Evolutionary conservation across 2,329 filamentous ascomycete species (phyloP).

Genomic region (Curvularia verruculosa): DNA sequence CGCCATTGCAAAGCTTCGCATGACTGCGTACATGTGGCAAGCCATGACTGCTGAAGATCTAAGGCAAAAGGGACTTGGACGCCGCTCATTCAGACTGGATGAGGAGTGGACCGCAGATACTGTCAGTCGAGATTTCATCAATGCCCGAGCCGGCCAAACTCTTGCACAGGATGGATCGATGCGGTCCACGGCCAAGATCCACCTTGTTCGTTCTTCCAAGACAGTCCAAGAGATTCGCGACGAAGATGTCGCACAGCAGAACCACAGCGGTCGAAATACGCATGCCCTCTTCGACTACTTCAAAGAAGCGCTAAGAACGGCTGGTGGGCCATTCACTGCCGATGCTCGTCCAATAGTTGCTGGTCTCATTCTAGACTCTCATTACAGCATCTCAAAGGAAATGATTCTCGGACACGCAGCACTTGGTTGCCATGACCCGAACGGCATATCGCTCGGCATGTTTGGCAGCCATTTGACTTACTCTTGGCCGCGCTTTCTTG

Average conservation of each 20-base stretch:
- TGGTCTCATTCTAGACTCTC: constrained; percentile 40
- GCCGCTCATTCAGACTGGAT: constrained; percentile 41
- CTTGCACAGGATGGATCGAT: constrained; percentile 26
- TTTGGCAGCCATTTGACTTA: constrained; percentile 39
- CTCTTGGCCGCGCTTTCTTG: constrained; percentile 40
- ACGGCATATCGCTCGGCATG: constrained; percentile 36
- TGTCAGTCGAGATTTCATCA: constrained; percentile 29
- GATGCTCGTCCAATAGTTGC: constrained; percentile 36
- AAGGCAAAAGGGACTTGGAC: constrained; percentile 31
- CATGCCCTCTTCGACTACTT: constrained; percentile 31
- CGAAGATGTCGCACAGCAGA: constrained; percentile 29
- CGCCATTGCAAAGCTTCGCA: constrained; percentile 42
- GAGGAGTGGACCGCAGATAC: constrained; percentile 40
- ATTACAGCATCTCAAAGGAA: constrained; percentile 30
- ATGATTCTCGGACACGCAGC: constrained; percentile 34
- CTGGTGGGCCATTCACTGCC: constrained; percentile 34
- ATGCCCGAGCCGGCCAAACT: constrained; percentile 16
- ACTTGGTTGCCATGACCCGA: constrained; percentile 31
- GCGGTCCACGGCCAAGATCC: constrained; percentile 37
- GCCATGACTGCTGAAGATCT: constrained; percentile 44
- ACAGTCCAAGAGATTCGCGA: constrained; percentile 33
- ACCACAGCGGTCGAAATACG: constrained; percentile 17
- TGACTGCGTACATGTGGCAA: constrained; percentile 47
- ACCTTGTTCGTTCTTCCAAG: constrained; percentile 33
- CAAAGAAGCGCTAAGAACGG: constrained; percentile 29